These are phyloP conservation scores for Hortiboletus campestris DNA, from an alignment of 768 basidiomycete species.

Conservation along the genomic window DNA sequence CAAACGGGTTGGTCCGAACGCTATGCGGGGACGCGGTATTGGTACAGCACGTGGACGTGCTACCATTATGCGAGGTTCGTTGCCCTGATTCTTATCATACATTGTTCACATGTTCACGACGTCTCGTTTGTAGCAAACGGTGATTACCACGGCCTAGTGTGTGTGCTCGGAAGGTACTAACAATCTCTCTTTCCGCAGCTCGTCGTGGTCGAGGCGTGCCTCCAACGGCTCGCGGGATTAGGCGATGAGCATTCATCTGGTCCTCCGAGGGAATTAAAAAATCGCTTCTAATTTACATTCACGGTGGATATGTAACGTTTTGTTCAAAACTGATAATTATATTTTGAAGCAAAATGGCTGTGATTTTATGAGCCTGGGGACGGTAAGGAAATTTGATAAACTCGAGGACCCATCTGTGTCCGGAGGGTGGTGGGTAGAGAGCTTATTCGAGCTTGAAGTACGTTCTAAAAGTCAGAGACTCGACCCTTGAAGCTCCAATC, in stretches of 20 bases:
- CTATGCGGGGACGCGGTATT: slow-evolving; percentile 98
- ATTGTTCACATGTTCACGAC: slow-evolving; percentile 13
- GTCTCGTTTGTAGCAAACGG: slow-evolving; percentile 64
- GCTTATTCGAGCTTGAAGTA: background rate
- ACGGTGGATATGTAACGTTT: slow-evolving; percentile 16
- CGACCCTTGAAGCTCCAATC: slow-evolving; percentile 93
- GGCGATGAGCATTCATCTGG: slow-evolving; percentile 50
- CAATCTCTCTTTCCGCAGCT: slow-evolving; percentile 43
- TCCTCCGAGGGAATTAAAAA: background rate
- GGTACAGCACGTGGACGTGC: slow-evolving; percentile 98
- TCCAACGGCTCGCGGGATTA: slow-evolving; percentile 66
- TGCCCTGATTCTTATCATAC: slow-evolving; percentile 1
- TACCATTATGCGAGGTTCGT: slow-evolving; percentile 94
- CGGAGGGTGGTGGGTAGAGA: background rate
- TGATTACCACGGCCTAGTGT: slow-evolving; percentile 31
- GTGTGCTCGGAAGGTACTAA: slow-evolving; percentile 14
- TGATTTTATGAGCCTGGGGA: background rate
- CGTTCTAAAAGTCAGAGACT: slow-evolving; percentile 74
- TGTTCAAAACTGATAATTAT: slow-evolving; percentile 9
- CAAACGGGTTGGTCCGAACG: slow-evolving; percentile 96
- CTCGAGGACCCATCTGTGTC: no score
- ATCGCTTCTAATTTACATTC: slow-evolving; percentile 9
- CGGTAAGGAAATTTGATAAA: background rate
- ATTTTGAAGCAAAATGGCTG: background rate
- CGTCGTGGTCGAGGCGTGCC: slow-evolving; percentile 86